Conservation (phyloP, 306 rosid genomes). For the Cucurbita pepo region DNA sequence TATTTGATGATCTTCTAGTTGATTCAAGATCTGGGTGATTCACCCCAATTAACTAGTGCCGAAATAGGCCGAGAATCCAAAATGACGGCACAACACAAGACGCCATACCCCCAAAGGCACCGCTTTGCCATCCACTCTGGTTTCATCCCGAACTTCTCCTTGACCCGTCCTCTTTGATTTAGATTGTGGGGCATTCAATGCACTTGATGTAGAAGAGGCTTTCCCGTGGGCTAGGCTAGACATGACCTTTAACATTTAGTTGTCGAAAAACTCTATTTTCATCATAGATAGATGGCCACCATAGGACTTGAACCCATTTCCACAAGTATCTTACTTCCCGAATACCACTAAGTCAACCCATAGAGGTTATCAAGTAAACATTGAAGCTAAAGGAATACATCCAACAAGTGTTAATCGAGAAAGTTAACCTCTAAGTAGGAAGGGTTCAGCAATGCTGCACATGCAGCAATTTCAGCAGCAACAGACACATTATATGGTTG, state of each 20-base stretch:
- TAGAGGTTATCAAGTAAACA: background rate
- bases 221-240: no score
- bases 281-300: background rate
- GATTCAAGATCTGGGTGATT: no score
- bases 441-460: slow-evolving; percentile 83
- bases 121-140: no score
- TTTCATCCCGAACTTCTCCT: no score
- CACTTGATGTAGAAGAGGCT: no score
- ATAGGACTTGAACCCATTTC: background rate
- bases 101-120: no score
- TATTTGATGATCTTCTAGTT: background rate
- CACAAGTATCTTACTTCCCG: background rate
- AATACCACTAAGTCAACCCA: background rate
- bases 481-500: slow-evolving; percentile 95
- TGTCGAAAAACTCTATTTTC: background rate
- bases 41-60: no score
- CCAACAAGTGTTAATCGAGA: background rate
- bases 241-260: background rate
- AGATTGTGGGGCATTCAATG: no score
- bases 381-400: background rate
- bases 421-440: slow-evolving; percentile 61
- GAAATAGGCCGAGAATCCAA: no score
- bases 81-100: no score
- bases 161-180: no score
- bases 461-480: slow-evolving; percentile 90